phyloP scores from a whole-genome alignment of 257 asterid genomes.

The Penstemon newberryi region DNA sequence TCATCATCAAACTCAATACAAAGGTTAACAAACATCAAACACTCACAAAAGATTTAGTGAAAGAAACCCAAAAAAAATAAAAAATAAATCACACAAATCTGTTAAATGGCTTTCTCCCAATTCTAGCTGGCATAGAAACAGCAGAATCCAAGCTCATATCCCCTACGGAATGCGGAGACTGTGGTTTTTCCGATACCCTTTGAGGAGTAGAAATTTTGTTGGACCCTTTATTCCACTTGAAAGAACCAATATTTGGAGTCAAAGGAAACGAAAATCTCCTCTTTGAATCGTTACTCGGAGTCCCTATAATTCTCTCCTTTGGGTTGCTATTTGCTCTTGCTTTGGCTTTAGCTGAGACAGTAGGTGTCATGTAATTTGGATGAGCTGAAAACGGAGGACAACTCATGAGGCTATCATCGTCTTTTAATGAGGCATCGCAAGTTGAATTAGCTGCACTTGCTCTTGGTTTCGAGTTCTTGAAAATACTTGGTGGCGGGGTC shows the following conservation, averaged over 20 bases:
- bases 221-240: conserved; percentile 76
- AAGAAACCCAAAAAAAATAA: background rate
- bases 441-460: conserved; percentile 45
- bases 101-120: conserved; percentile 82
- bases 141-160: conserved; percentile 66
- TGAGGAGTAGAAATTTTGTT: conserved; percentile 56
- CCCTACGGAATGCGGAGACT: conserved; percentile 46
- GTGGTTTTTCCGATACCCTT: conserved; percentile 46
- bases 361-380: conserved; percentile 87
- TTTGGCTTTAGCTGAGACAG: conserved; percentile 84
- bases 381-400: conserved; percentile 79
- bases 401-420: conserved; percentile 83
- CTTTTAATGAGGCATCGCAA: conserved; percentile 53
- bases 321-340: conserved; percentile 74
- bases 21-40: conserved; percentile 31
- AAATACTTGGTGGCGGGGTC: conserved; percentile 41
- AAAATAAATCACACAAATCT: conserved; percentile 72
- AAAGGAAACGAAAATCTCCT: conserved; percentile 84
- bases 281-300: conserved; percentile 66
- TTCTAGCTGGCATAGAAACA: conserved; percentile 72
- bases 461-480: conserved; percentile 47
- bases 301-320: conserved; percentile 64
- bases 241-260: conserved; percentile 63
- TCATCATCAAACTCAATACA: conserved; percentile 11
- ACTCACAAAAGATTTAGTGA: conserved; percentile 13